Conservation (phyloP, 257 asterid genomes). For the Solanum chiquidenum region DNA sequence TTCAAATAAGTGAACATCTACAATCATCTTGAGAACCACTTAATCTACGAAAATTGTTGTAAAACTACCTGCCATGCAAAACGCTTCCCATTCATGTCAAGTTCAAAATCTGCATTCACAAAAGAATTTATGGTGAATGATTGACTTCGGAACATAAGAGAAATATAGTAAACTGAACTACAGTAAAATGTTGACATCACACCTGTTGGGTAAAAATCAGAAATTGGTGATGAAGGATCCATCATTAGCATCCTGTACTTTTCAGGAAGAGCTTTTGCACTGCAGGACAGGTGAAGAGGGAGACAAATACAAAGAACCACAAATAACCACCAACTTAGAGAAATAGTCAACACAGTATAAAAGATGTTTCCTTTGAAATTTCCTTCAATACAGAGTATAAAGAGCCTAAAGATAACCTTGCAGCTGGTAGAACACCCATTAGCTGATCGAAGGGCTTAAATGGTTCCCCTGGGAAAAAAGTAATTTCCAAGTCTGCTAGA, state of each 20-base stretch:
- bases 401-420: slow-evolving; percentile 47
- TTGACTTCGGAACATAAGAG: slow-evolving; percentile 6
- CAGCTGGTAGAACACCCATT: slow-evolving; percentile 92
- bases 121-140: background rate
- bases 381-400: background rate
- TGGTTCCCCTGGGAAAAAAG: slow-evolving; percentile 81
- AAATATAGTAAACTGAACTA: background rate
- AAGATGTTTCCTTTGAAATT: background rate
- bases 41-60: background rate
- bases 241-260: slow-evolving; percentile 73
- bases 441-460: slow-evolving; percentile 98
- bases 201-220: slow-evolving; percentile 80
- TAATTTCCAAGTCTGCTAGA: slow-evolving; percentile 71
- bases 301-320: background rate
- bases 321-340: background rate
- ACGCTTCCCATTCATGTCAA: slow-evolving; percentile 97
- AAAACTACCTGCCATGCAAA: slow-evolving; percentile 89
- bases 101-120: slow-evolving; percentile 58
- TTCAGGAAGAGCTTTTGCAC: slow-evolving; percentile 82
- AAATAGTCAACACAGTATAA: background rate
- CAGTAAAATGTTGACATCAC: slow-evolving; percentile 18
- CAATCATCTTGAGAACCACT: background rate
- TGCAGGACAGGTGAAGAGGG: slow-evolving; percentile 16
- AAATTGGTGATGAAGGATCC: slow-evolving; percentile 80
- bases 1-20: slow-evolving; percentile 1